Evolutionary conservation across 352 stramenopile species (phyloP).

Genomic region (Globisporangium emineosum): DNA sequence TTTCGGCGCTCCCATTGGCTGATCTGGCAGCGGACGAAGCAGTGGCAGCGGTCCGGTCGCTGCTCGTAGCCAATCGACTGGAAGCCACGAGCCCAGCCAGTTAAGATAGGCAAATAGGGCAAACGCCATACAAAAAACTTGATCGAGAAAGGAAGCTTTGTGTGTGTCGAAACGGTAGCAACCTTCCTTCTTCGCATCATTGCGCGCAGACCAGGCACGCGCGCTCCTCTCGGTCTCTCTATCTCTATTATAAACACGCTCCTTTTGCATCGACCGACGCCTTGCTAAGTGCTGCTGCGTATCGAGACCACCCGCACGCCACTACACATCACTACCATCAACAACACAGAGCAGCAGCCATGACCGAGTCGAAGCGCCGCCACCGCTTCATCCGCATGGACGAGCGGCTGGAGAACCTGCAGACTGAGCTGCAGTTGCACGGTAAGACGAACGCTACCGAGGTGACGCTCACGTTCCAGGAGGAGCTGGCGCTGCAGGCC

Average conservation of each 20-base stretch:
- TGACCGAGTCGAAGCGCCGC: constrained; percentile 48
- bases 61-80: neutral
- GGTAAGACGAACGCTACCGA: constrained; percentile 75
- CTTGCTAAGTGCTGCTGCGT: neutral
- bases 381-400: constrained; percentile 85
- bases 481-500: constrained; percentile 73
- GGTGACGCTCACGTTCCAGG: constrained; percentile 70
- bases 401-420: constrained; percentile 74
- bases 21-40: constrained; percentile 45
- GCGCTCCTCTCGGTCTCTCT: neutral
- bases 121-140: neutral
- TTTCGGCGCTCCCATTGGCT: constrained; percentile 69
- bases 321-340: neutral
- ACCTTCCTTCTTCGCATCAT: too few relatives aligned
- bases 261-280: neutral
- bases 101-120: neutral
- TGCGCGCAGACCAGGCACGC: neutral
- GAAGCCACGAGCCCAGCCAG: neutral
- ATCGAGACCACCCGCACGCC: neutral
- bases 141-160: neutral
- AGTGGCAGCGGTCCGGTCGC: constrained; percentile 17
- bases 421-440: constrained; percentile 77
- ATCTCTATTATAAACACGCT: neutral
- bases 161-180: neutral
- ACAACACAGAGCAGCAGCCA: neutral